Conservation (phyloP, 257 asterid genomes). For the Asclepias syriaca region DNA sequence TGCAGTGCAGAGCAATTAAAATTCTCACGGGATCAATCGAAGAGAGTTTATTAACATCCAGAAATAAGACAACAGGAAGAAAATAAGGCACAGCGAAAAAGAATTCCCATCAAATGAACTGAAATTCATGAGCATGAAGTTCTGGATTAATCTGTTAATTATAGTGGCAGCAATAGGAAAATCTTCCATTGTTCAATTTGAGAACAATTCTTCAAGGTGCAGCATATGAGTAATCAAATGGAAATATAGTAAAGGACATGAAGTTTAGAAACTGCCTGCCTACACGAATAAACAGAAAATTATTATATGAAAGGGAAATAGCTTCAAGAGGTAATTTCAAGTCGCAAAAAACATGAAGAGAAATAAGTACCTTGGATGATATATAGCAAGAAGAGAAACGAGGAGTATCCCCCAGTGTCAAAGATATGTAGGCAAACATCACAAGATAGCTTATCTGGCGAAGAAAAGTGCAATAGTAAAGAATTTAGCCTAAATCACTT, state of each 20-base stretch:
- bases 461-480: conserved; percentile 6
- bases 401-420: conserved; percentile 92
- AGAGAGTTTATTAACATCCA: not conserved
- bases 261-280: not conserved
- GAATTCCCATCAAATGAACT: not conserved
- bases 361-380: conserved; percentile 80
- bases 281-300: not conserved
- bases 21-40: not conserved
- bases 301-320: not conserved
- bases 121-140: not conserved
- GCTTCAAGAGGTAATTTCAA: not conserved
- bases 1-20: not conserved
- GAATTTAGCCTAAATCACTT: not conserved
- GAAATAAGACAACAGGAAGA: not conserved
- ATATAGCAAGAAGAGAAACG: conserved; percentile 67
- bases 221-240: not conserved
- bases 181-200: not conserved
- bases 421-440: conserved; percentile 98
- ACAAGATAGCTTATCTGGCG: conserved; percentile 98
- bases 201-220: not conserved
- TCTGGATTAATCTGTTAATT: not conserved
- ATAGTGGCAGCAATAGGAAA: not conserved
- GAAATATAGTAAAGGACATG: not conserved
- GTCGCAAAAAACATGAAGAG: not conserved
- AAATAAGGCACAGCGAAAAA: not conserved